phyloP scores from a whole-genome alignment of 2,329 filamentous ascomycete genomes.

The Fusarium sp. region DNA sequence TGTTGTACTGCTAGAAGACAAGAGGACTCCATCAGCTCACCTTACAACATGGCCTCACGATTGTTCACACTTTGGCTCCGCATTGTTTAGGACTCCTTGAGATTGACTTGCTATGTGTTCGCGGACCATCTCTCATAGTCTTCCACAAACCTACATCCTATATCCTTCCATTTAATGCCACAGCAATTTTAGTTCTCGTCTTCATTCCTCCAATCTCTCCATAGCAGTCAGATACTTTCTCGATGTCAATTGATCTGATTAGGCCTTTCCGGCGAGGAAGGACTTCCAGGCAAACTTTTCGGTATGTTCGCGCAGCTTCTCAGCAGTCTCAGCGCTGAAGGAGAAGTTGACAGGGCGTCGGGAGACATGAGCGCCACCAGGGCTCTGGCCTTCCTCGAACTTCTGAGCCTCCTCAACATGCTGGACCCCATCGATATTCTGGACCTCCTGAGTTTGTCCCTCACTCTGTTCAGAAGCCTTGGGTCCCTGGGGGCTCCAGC shows the following conservation, averaged over 20 bases:
- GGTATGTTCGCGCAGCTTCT: not conserved
- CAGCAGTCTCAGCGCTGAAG: not conserved
- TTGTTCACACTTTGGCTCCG: no score
- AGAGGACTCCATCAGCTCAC: not conserved
- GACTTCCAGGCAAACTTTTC: slow-evolving; percentile 20
- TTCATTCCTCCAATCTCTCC: not conserved
- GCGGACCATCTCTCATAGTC: not conserved
- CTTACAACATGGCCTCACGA: not conserved
- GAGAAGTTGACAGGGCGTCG: slow-evolving; percentile 13
- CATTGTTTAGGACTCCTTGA: not conserved
- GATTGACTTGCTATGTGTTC: not conserved
- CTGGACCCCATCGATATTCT: not conserved
- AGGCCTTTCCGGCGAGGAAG: slow-evolving; percentile 16
- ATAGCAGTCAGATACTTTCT: not conserved
- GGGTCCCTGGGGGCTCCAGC: slow-evolving; percentile 11
- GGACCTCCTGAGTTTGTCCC: not conserved
- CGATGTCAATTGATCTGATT: not conserved
- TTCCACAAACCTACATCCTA: not conserved
- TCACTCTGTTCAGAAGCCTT: not conserved
- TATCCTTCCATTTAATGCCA: not conserved
- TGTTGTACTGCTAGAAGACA: not conserved
- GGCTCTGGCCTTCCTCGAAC: not conserved
- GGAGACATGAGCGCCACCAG: not conserved
- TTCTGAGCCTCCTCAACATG: not conserved
- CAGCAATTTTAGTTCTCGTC: not conserved